These are phyloP conservation scores for Globisporangium perplexum DNA, from an alignment of 352 stramenopile genomes.

Conservation along the genomic window DNA sequence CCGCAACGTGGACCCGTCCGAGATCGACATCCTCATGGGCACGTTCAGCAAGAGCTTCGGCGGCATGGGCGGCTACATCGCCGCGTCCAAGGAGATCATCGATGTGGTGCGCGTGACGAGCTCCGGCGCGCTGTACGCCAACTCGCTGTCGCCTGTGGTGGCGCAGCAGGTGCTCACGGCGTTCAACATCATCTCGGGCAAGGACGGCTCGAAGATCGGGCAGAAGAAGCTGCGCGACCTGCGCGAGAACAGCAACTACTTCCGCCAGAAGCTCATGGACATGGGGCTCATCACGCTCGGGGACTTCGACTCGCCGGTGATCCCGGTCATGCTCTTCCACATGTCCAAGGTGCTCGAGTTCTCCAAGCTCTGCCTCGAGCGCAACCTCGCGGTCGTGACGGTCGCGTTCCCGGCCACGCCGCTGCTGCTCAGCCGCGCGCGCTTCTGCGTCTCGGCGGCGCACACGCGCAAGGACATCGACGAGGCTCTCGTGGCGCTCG, in stretches of 20 bases:
- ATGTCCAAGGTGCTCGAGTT: slow-evolving; percentile 93
- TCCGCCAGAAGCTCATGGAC: slow-evolving; percentile 80
- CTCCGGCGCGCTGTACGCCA: slow-evolving; percentile 33
- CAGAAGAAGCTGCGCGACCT: slow-evolving; percentile 71
- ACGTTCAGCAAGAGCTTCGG: slow-evolving; percentile 99
- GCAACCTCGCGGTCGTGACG: slow-evolving; percentile 90
- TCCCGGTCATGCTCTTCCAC: slow-evolving; percentile 94
- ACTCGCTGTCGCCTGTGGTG: slow-evolving; percentile 42
- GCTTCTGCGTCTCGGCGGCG: slow-evolving; percentile 91
- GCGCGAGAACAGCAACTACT: slow-evolving; percentile 94
- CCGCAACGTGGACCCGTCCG: slow-evolving; percentile 90
- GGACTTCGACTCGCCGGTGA: slow-evolving; percentile 93
- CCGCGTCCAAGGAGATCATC: slow-evolving; percentile 73
- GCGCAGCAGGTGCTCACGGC: slow-evolving; percentile 24
- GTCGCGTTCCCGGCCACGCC: slow-evolving; percentile 92
- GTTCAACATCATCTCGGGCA: slow-evolving; percentile 88
- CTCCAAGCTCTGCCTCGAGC: slow-evolving; percentile 83
- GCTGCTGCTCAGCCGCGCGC: slow-evolving; percentile 74
- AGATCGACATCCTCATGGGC: slow-evolving; percentile 99
- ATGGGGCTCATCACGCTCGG: slow-evolving; percentile 83
- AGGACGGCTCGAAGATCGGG: slow-evolving; percentile 88
- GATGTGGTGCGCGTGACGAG: slow-evolving; percentile 30
- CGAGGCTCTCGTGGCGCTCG: slow-evolving; percentile 70
- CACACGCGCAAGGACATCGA: slow-evolving; percentile 87
- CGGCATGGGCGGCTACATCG: slow-evolving; percentile 98